Conservation (phyloP, 2,329 filamentous ascomycete genomes). For the Hymenoscyphus repandus region DNA sequence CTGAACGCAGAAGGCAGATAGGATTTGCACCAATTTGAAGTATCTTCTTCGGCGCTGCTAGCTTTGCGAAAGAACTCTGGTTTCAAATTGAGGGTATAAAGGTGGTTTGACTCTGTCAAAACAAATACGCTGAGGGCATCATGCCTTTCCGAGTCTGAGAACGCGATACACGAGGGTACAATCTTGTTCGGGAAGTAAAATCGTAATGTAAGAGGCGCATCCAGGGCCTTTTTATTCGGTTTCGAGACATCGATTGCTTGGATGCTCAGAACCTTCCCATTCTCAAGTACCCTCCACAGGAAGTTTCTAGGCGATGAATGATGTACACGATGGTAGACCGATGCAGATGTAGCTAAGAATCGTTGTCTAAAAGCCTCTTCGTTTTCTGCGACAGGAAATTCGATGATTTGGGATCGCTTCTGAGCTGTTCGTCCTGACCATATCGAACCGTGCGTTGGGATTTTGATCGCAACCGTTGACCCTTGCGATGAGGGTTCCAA, state of each 20-base stretch:
- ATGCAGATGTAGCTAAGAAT: constrained; percentile 71
- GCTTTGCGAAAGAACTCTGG: constrained; percentile 75
- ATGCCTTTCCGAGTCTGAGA: constrained; percentile 73
- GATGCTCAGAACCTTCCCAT: constrained; percentile 74
- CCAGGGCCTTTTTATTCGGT: constrained; percentile 51
- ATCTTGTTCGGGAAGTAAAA: constrained; percentile 73
- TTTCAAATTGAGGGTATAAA: constrained; percentile 79
- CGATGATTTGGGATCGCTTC: constrained; percentile 35
- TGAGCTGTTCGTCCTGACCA: constrained; percentile 33
- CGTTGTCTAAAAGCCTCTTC: constrained; percentile 68
- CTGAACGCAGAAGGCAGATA: constrained; percentile 68
- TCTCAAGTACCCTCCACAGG: constrained; percentile 83
- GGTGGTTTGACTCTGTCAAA: constrained; percentile 69
- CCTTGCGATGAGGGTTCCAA: constrained; percentile 67
- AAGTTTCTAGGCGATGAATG: constrained; percentile 77
- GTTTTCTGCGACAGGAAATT: constrained; percentile 50
- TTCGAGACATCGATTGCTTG: constrained; percentile 77
- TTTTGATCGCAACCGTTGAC: constrained; percentile 65
- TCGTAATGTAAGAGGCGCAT: constrained; percentile 70
- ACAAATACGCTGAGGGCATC: constrained; percentile 76
- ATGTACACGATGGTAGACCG: constrained; percentile 77
- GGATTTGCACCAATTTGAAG: constrained; percentile 72
- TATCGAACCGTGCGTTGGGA: constrained; percentile 47
- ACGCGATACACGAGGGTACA: constrained; percentile 70
- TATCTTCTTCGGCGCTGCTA: constrained; percentile 63